Conservation (phyloP, 371 early-diverging fungal genomes). For the Circinella minor region DNA sequence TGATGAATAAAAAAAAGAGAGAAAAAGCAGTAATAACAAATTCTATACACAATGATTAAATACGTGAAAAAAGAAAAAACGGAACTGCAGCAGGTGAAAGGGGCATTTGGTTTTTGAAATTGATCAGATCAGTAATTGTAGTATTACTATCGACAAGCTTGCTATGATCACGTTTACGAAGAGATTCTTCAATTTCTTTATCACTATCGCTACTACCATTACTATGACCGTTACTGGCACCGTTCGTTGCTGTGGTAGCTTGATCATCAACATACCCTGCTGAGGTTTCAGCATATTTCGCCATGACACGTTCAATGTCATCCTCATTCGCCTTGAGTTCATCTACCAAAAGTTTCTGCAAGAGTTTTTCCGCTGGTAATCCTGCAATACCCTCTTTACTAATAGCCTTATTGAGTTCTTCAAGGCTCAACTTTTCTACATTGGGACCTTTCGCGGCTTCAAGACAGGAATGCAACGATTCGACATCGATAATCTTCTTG, state of each 20-base stretch:
- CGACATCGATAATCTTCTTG: constrained; percentile 15
- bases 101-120: constrained; percentile 63
- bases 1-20: neutral
- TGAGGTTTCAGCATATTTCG: constrained; percentile 16
- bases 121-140: constrained; percentile 53
- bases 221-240: neutral
- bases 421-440: constrained; percentile 15
- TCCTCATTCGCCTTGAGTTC: constrained; percentile 28
- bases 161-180: constrained; percentile 9
- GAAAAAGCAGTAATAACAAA: neutral
- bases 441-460: constrained; percentile 1
- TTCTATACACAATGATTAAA: constrained; percentile 19
- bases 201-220: constrained; percentile 6
- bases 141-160: constrained; percentile 42
- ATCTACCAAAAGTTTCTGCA: constrained; percentile 22
- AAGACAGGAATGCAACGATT: constrained; percentile 23
- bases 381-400: constrained; percentile 25
- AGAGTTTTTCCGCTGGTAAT: constrained; percentile 14
- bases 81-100: constrained; percentile 64
- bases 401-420: constrained; percentile 17
- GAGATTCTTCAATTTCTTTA: constrained; percentile 11
- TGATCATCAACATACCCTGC: neutral
- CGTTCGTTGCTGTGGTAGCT: neutral
- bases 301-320: constrained; percentile 24
- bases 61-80: constrained; percentile 37